These are phyloP conservation scores for Heterobasidion annosum DNA, from an alignment of 1,284 basidiomycete species.

Conservation along the genomic window DNA sequence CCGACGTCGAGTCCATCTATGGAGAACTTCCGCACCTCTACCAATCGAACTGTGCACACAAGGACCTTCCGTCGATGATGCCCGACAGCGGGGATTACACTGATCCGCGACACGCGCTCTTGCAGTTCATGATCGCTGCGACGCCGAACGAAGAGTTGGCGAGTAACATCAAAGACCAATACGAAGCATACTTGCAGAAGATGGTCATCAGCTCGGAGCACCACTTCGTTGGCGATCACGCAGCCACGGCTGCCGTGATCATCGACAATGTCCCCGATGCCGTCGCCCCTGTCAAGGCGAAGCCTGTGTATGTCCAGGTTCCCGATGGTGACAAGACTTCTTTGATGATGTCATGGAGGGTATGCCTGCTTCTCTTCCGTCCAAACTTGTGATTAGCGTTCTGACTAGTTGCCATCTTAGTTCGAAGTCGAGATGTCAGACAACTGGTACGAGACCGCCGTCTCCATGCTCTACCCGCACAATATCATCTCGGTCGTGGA, in stretches of 20 bases:
- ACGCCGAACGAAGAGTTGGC: constrained; percentile 47
- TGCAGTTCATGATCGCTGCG: constrained; percentile 72
- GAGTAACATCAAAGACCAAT: constrained; percentile 41
- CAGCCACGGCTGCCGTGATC: constrained; percentile 26
- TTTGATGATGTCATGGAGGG: constrained; percentile 66
- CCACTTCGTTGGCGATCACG: constrained; percentile 42
- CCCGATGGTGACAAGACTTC: constrained; percentile 45
- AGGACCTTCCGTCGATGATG: constrained; percentile 3
- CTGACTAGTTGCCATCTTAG: constrained; percentile 21
- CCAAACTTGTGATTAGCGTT: neutral
- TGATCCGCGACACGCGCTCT: constrained; percentile 46
- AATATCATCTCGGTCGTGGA: constrained; percentile 73
- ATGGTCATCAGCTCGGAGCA: constrained; percentile 41
- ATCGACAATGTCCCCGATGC: constrained; percentile 62
- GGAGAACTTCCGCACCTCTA: constrained; percentile 35
- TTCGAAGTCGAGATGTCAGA: constrained; percentile 83
- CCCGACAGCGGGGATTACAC: constrained; percentile 19
- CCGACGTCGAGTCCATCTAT: constrained; percentile 13
- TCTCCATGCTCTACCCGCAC: constrained; percentile 55
- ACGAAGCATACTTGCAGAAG: constrained; percentile 36
- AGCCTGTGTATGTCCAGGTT: constrained; percentile 65
- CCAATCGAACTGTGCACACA: constrained; percentile 41
- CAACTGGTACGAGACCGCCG: constrained; percentile 77
- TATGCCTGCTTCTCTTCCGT: constrained; percentile 17
- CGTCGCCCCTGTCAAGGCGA: constrained; percentile 65